Evolutionary conservation across 306 rosid species (phyloP).

Genomic region (Corylus americana): DNA sequence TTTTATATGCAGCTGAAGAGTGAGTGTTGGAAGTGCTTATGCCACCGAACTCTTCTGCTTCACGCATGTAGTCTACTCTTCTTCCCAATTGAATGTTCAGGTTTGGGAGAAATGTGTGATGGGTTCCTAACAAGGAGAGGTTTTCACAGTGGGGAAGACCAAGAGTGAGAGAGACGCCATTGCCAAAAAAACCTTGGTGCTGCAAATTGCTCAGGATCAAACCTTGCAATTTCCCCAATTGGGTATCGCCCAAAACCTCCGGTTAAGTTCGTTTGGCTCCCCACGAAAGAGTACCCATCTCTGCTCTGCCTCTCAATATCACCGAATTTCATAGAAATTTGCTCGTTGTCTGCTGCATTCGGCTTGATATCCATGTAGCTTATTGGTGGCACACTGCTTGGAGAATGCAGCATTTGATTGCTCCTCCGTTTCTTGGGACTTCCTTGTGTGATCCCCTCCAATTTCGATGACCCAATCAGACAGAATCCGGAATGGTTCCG

Average conservation of each 20-base stretch:
- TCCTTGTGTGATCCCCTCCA: constrained; percentile 80
- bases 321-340: constrained; percentile 61
- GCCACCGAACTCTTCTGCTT: constrained; percentile 62
- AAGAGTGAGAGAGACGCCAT: constrained; percentile 86
- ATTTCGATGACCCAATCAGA: constrained; percentile 79
- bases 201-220: constrained; percentile 67
- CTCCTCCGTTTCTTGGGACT: constrained; percentile 80
- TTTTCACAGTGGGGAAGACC: constrained; percentile 91
- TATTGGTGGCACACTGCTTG: constrained; percentile 43
- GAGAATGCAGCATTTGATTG: constrained; percentile 53
- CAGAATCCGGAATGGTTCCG: constrained; percentile 65
- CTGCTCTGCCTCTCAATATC: constrained; percentile 58
- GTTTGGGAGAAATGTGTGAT: constrained; percentile 67
- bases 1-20: constrained; percentile 73
- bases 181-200: constrained; percentile 78
- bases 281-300: constrained; percentile 80
- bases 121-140: constrained; percentile 62
- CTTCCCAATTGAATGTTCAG: constrained; percentile 75
- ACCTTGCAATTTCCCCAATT: constrained; percentile 81
- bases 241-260: constrained; percentile 89
- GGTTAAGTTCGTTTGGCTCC: constrained; percentile 69
- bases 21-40: constrained; percentile 61
- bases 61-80: constrained; percentile 60
- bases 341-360: constrained; percentile 45
- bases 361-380: constrained; percentile 49